A percentile compares a stretch with the other conserved stretches of the same genome.
Evolutionary conservation across 2,329 filamentous ascomycete species (phyloP).

Genomic region (Fusarium liriodendri): DNA sequence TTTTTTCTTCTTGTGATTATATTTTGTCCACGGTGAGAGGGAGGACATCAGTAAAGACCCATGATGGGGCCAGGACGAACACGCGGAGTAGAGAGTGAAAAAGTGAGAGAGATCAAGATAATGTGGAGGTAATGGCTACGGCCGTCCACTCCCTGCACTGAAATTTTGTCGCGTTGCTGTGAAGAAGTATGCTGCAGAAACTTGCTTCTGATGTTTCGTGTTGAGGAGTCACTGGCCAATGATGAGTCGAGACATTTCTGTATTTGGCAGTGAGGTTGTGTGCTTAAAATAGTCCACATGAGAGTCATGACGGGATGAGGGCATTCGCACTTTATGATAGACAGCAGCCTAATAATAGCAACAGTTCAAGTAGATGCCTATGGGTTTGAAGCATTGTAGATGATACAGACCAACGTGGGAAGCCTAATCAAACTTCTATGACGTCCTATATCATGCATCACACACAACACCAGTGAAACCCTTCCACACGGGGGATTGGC

Average conservation of each 20-base stretch:
- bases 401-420: not conserved
- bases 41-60: conserved; percentile 26
- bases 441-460: not conserved
- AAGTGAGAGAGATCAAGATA: not conserved
- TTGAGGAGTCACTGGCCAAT: not conserved
- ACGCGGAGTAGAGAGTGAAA: conserved; percentile 10
- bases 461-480: not conserved
- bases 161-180: not conserved
- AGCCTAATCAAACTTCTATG: not conserved
- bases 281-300: not conserved
- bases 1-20: conserved; percentile 38
- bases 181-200: not conserved
- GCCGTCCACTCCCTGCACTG: conserved; percentile 34
- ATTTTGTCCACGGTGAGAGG: conserved; percentile 25
- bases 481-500: not conserved
- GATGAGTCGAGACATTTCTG: not conserved
- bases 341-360: not conserved
- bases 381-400: not conserved
- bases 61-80: conserved; percentile 16
- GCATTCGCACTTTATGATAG: not conserved
- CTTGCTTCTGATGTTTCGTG: not conserved
- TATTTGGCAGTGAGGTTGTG: not conserved
- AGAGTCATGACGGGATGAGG: not conserved
- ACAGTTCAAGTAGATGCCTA: not conserved
- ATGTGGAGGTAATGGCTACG: conserved; percentile 34